phyloP scores from a whole-genome alignment of 2,329 filamentous ascomycete genomes.

The Dothideomycetes sp. region DNA sequence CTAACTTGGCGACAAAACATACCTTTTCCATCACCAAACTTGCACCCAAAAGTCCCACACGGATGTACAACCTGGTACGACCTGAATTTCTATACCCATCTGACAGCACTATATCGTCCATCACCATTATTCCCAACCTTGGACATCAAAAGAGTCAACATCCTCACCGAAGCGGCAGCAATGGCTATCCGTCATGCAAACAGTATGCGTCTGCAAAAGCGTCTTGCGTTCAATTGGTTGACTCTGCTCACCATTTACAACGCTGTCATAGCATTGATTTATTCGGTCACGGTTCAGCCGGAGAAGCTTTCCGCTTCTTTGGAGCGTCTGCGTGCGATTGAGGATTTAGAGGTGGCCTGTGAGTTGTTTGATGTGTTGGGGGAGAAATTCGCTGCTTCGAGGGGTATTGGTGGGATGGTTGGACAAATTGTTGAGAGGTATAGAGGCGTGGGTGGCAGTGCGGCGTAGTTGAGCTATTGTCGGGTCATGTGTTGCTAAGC shows the following conservation, averaged over 20 bases:
- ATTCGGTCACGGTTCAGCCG: conserved; percentile 34
- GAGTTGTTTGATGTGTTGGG: conserved; percentile 14
- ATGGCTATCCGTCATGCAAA: conserved; percentile 37
- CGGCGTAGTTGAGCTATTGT: too few species aligned
- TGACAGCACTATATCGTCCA: conserved; percentile 38
- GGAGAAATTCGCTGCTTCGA: conserved; percentile 14
- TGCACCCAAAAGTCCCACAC: conserved; percentile 30
- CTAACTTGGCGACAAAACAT: conserved; percentile 33
- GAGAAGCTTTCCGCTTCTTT: conserved; percentile 19
- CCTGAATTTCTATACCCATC: conserved; percentile 40
- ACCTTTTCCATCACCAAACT: conserved; percentile 22
- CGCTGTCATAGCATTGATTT: conserved; percentile 35
- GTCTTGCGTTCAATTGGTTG: conserved; percentile 37
- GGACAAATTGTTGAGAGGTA: conserved; percentile 2
- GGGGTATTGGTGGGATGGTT: conserved; percentile 3
- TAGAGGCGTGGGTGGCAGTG: background rate
- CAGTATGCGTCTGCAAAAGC: conserved; percentile 31
- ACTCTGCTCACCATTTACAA: conserved; percentile 37
- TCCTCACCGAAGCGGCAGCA: conserved; percentile 32
- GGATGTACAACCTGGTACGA: conserved; percentile 39
- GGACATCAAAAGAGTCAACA: conserved; percentile 28
- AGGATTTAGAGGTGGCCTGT: conserved; percentile 15
- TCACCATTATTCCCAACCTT: conserved; percentile 35
- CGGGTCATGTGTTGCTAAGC: too few species aligned
- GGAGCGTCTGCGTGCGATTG: conserved; percentile 15